phyloP scores from a whole-genome alignment of 352 stramenopile species.

The Phytophthora pini region DNA sequence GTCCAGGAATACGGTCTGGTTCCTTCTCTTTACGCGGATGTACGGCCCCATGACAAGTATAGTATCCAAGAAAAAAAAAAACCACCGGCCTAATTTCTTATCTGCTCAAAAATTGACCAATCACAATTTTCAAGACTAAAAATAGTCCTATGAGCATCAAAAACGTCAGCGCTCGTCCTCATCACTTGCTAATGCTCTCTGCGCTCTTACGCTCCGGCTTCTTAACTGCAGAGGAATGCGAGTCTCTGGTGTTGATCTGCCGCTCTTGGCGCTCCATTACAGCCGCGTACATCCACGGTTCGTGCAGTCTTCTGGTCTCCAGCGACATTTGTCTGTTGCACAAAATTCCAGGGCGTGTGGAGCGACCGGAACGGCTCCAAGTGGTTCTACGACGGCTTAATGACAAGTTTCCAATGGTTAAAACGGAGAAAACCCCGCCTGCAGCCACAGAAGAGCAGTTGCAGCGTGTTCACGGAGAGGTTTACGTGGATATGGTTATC shows the following conservation, averaged over 20 bases:
- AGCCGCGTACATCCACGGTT: slow-evolving; percentile 32
- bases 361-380: slow-evolving; percentile 63
- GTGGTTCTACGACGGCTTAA: slow-evolving; percentile 45
- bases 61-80: not conserved
- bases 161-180: not conserved
- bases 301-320: slow-evolving; percentile 50
- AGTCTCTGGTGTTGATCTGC: slow-evolving; percentile 30
- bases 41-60: slow-evolving; percentile 60
- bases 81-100: not conserved
- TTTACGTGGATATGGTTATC: slow-evolving; percentile 63
- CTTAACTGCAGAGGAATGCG: slow-evolving; percentile 24
- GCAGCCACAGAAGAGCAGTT: slow-evolving; percentile 57
- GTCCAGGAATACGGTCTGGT: slow-evolving; percentile 90
- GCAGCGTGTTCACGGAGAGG: slow-evolving; percentile 58
- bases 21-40: slow-evolving; percentile 88
- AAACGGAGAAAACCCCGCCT: slow-evolving; percentile 30
- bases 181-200: slow-evolving; percentile 24
- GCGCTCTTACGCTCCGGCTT: slow-evolving; percentile 27
- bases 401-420: slow-evolving; percentile 43
- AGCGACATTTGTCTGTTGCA: slow-evolving; percentile 61
- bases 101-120: not conserved
- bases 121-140: slow-evolving; percentile 1
- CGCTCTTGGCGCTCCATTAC: slow-evolving; percentile 38
- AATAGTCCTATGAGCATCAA: slow-evolving; percentile 15
- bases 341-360: slow-evolving; percentile 42